These are phyloP conservation scores for Jamesozyma lodderae DNA, from an alignment of 805 yeast genomes.

Conservation along the genomic window DNA sequence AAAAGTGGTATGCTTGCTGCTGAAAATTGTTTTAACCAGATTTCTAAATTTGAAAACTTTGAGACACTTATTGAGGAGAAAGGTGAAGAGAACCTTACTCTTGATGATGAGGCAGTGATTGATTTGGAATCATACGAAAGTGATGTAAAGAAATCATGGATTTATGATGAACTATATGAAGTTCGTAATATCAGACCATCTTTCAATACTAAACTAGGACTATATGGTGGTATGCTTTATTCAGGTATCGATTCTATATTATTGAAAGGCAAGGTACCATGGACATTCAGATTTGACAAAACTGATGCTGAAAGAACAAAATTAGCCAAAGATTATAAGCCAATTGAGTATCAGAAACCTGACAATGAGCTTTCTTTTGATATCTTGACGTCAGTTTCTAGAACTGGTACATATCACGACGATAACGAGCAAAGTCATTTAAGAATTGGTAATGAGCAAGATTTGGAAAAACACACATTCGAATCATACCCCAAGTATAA, in stretches of 20 bases:
- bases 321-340: constrained; percentile 54
- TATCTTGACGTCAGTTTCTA: constrained; percentile 83
- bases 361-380: constrained; percentile 92
- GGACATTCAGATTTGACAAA: constrained; percentile 66
- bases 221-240: constrained; percentile 71
- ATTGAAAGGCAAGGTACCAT: constrained; percentile 72
- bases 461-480: constrained; percentile 56
- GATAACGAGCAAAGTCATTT: constrained; percentile 91
- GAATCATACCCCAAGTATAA: constrained; percentile 63
- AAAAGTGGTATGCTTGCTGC: constrained; percentile 95
- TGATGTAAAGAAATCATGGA: constrained; percentile 72
- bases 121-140: constrained; percentile 52
- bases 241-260: constrained; percentile 79
- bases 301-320: constrained; percentile 69
- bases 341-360: constrained; percentile 89
- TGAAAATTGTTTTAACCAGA: constrained; percentile 55
- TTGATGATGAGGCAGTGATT: constrained; percentile 34
- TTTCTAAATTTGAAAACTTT: constrained; percentile 37
- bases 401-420: constrained; percentile 94
- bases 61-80: constrained; percentile 37
- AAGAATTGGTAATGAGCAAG: constrained; percentile 50
- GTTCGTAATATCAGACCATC: constrained; percentile 92
- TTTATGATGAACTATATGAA: constrained; percentile 68
- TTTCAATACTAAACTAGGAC: constrained; percentile 65
- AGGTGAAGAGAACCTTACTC: constrained; percentile 22